These are phyloP conservation scores for Vickermania ingenoplastis DNA, from an alignment of 208 protist genomes.

Conservation along the genomic window DNA sequence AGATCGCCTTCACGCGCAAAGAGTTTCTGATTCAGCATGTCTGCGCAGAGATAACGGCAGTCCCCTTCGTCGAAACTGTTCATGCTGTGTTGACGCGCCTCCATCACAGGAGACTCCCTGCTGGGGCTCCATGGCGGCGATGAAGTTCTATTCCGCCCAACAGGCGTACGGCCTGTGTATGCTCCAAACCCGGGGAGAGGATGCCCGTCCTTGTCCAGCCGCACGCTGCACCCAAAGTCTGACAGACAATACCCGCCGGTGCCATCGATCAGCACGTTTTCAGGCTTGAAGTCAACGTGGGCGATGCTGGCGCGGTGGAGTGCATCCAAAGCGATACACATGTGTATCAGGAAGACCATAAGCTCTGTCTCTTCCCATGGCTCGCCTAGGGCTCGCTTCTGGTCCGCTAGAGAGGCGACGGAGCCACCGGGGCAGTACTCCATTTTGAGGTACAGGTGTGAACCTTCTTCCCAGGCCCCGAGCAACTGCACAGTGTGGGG, in stretches of 20 bases:
- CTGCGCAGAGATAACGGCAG: slow-evolving; percentile 80
- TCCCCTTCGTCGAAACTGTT: slow-evolving; percentile 87
- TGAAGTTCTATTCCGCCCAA: neutral
- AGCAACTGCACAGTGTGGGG: slow-evolving; percentile 75
- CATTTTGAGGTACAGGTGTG: slow-evolving; percentile 73
- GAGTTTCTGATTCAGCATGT: slow-evolving; percentile 88
- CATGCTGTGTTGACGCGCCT: slow-evolving; percentile 41
- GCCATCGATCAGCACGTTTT: slow-evolving; percentile 87
- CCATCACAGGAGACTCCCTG: neutral
- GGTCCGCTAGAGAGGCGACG: slow-evolving; percentile 40
- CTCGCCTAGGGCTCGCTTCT: slow-evolving; percentile 26
- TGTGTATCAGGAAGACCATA: slow-evolving; percentile 71
- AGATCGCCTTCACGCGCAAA: slow-evolving; percentile 80
- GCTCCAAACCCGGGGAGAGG: slow-evolving; percentile 9
- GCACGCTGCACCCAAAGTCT: slow-evolving; percentile 88
- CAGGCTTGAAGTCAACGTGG: slow-evolving; percentile 91
- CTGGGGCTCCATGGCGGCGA: neutral
- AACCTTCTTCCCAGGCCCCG: slow-evolving; percentile 71
- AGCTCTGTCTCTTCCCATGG: slow-evolving; percentile 69
- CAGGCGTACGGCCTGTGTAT: neutral
- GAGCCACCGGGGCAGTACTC: slow-evolving; percentile 81
- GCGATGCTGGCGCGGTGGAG: slow-evolving; percentile 73
- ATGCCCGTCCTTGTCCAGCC: slow-evolving; percentile 48
- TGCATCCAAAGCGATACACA: slow-evolving; percentile 79
- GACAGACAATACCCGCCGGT: slow-evolving; percentile 72